A percentile compares a stretch with the other conserved stretches of the same genome.
These are phyloP conservation scores for Euphrasia arctica DNA, from an alignment of 305 asterid species.

Conservation along the genomic window DNA sequence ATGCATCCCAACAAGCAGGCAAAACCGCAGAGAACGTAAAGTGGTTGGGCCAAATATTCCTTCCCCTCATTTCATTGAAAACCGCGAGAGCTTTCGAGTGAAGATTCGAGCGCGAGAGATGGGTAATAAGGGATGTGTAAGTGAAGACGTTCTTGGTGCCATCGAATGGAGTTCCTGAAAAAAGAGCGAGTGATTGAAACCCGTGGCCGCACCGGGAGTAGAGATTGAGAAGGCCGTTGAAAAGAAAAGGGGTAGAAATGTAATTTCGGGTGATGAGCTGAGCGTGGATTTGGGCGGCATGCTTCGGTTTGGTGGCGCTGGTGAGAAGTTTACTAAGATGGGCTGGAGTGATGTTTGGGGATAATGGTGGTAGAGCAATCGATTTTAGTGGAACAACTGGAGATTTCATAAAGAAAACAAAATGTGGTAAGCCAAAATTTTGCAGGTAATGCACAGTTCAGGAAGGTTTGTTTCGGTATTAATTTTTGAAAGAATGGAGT, in stretches of 20 bases:
- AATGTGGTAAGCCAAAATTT: not conserved
- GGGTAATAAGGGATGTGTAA: slow-evolving; percentile 48
- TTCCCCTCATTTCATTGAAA: slow-evolving; percentile 47
- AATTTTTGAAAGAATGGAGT: too few relatives aligned
- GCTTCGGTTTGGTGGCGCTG: slow-evolving; percentile 29
- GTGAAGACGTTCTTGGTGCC: slow-evolving; percentile 38
- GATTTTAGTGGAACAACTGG: slow-evolving; percentile 9
- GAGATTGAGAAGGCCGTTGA: slow-evolving; percentile 44
- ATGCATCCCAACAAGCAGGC: slow-evolving; percentile 40
- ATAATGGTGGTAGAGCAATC: not conserved
- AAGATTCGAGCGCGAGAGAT: slow-evolving; percentile 33
- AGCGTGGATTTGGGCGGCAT: slow-evolving; percentile 47
- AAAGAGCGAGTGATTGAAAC: slow-evolving; percentile 32
- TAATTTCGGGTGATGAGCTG: slow-evolving; percentile 37
- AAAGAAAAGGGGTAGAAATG: slow-evolving; percentile 35
- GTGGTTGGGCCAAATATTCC: slow-evolving; percentile 38
- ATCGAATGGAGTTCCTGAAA: slow-evolving; percentile 30
- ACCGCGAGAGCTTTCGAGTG: slow-evolving; percentile 36
- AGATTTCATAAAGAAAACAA: slow-evolving; percentile 25
- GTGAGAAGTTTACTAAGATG: slow-evolving; percentile 32
- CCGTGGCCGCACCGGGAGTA: slow-evolving; percentile 43
- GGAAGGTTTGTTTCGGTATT: too few relatives aligned
- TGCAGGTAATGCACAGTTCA: too few relatives aligned
- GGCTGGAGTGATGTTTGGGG: slow-evolving; percentile 26
- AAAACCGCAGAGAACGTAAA: slow-evolving; percentile 46